phyloP scores from a whole-genome alignment of 257 asterid genomes.

The Primulina tabacum region DNA sequence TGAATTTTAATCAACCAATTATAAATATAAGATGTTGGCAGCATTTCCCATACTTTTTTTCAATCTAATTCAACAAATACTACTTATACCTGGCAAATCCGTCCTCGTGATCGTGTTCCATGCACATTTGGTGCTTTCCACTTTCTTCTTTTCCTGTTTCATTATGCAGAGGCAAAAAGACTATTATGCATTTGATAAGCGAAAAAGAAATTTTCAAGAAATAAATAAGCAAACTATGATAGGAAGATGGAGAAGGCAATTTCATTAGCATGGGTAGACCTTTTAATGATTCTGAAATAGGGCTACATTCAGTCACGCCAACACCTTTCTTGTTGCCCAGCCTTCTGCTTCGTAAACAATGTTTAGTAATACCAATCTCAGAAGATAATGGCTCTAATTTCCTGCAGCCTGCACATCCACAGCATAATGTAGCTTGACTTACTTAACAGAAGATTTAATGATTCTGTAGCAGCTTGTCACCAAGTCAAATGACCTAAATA shows the following conservation, averaged over 20 bases:
- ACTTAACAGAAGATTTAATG: constrained; percentile 20
- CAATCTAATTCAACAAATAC: constrained; percentile 23
- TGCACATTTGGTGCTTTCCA: constrained; percentile 37
- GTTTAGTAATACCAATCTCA: constrained; percentile 31
- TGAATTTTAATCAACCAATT: constrained; percentile 36
- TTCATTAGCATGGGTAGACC: constrained; percentile 37
- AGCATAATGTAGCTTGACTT: constrained; percentile 22
- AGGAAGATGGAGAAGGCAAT: constrained; percentile 20
- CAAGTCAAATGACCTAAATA: constrained; percentile 19
- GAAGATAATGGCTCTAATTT: constrained; percentile 39
- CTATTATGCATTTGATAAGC: constrained; percentile 16
- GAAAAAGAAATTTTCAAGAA: constrained; percentile 17
- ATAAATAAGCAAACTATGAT: constrained; percentile 19
- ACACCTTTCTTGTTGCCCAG: constrained; percentile 33
- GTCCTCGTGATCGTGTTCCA: constrained; percentile 53
- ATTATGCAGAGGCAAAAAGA: constrained; percentile 25
- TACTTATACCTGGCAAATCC: constrained; percentile 62
- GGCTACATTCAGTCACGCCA: constrained; percentile 37
- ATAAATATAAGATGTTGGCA: constrained; percentile 14
- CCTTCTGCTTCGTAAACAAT: constrained; percentile 32
- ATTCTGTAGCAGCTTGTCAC: constrained; percentile 20
- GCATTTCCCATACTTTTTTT: constrained; percentile 21
- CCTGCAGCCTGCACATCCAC: constrained; percentile 43
- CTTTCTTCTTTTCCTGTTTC: constrained; percentile 47
- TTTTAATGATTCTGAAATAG: constrained; percentile 39